Evolutionary conservation across 2,329 filamentous ascomycete genomes (phyloP).

Genomic region (Hawksworthiomyces lignivorus): DNA sequence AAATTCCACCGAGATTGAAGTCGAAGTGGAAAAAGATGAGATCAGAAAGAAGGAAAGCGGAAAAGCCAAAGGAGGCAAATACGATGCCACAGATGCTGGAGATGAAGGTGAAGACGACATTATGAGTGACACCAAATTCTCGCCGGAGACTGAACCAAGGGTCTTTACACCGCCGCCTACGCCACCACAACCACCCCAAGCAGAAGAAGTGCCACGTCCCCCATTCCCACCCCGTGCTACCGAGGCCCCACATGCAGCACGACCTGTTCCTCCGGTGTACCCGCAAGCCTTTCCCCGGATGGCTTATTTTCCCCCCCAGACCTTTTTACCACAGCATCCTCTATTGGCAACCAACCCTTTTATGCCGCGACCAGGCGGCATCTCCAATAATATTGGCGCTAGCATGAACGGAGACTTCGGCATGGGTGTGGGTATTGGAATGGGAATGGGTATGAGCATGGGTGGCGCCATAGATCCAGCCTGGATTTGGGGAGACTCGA

Average conservation of each 20-base stretch:
- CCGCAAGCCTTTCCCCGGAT: background rate
- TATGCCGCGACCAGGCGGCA: background rate
- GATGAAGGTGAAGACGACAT: background rate
- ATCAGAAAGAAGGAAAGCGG: too few species aligned
- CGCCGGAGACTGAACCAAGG: constrained; percentile 1
- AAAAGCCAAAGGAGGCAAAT: too few species aligned
- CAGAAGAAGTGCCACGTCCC: background rate
- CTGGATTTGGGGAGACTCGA: background rate
- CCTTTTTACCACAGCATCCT: background rate
- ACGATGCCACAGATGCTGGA: too few species aligned
- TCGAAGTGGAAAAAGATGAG: too few species aligned
- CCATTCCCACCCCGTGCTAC: background rate
- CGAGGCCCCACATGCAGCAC: background rate
- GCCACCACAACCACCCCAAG: background rate
- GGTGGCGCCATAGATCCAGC: background rate
- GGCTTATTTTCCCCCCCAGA: background rate
- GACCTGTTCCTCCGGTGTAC: background rate
- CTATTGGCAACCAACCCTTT: background rate
- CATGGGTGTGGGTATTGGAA: background rate
- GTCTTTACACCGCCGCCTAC: constrained; percentile 4
- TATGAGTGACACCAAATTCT: constrained; percentile 1
- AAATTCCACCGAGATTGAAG: too few species aligned
- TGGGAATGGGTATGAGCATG: background rate
- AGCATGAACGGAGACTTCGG: background rate
- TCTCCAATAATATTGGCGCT: background rate